Conservation (phyloP, 345 rosid species). For the Nasturtium officinale region DNA sequence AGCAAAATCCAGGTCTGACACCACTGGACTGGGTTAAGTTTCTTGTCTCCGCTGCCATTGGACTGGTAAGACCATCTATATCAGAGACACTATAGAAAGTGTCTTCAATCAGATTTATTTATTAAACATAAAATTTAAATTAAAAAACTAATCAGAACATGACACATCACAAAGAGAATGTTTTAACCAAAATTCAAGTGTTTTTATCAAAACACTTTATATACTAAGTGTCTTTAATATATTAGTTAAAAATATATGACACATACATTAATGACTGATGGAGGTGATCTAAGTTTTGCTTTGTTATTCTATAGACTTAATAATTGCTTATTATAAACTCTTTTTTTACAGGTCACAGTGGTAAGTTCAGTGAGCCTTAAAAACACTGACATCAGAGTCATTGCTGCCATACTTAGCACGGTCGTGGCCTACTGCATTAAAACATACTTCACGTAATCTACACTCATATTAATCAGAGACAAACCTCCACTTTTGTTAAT, state of each 20-base stretch:
- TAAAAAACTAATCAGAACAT: no score
- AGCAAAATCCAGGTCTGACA: constrained; percentile 82
- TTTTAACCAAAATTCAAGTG: no score
- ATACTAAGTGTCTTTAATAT: no score
- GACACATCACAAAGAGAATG: no score
- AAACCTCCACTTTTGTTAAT: not conserved
- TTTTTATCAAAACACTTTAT: no score
- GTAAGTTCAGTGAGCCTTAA: constrained; percentile 61
- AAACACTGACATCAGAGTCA: constrained; percentile 66
- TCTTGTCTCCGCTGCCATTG: constrained; percentile 68
- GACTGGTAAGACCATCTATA: no score
- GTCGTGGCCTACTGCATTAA: constrained; percentile 68
- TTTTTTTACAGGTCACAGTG: constrained; percentile 53
- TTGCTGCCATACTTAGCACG: constrained; percentile 60
- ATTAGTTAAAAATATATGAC: no score
- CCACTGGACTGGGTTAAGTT: constrained; percentile 92
- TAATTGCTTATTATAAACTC: not conserved
- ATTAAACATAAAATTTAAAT: no score
- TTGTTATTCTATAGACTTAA: not conserved
- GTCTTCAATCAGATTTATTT: no score
- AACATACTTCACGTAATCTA: constrained; percentile 66
- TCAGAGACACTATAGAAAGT: no score
- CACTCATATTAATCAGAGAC: constrained; percentile 4
- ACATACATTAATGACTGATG: no score
- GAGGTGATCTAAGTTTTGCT: no score